A percentile compares a stretch with the other conserved stretches of the same genome.
phyloP scores from a whole-genome alignment of 345 rosid genomes.

The Salix suchowensis region DNA sequence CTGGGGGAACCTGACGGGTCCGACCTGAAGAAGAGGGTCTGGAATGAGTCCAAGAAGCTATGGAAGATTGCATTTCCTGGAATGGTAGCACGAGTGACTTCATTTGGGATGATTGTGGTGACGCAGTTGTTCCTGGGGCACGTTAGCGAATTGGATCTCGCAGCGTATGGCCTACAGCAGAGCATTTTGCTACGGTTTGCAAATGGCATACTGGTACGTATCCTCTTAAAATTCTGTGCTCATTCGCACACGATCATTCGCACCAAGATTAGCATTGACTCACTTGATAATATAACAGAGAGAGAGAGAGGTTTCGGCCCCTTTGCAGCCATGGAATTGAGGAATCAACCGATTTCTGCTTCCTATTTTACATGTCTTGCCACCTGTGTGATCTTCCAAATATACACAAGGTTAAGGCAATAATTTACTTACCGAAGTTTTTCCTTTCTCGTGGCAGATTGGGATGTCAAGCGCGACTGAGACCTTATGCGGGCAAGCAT shows the following conservation, averaged over 20 bases:
- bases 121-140: constrained; percentile 30
- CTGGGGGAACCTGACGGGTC: not conserved
- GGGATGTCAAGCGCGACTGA: constrained; percentile 44
- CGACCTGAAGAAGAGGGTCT: constrained; percentile 9
- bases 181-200: constrained; percentile 21
- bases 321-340: too few relatives aligned
- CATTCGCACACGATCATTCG: too few relatives aligned
- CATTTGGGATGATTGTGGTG: constrained; percentile 20
- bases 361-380: constrained; percentile 29
- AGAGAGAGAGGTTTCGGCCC: too few relatives aligned
- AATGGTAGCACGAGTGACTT: constrained; percentile 14
- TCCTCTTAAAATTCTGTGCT: too few relatives aligned
- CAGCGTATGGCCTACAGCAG: constrained; percentile 34
- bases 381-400: constrained; percentile 44
- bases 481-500: constrained; percentile 42
- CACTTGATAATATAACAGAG: too few relatives aligned
- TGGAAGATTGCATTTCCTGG: constrained; percentile 34
- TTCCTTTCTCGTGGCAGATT: constrained; percentile 14
- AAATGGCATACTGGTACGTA: constrained; percentile 25
- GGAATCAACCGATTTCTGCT: too few relatives aligned
- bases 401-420: not conserved
- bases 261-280: too few relatives aligned
- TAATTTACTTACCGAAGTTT: not conserved
- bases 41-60: constrained; percentile 32
- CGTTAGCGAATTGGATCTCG: constrained; percentile 25